These are phyloP conservation scores for Saccharomyces pastorianus DNA, from an alignment of 1,139 yeast genomes.

Conservation along the genomic window DNA sequence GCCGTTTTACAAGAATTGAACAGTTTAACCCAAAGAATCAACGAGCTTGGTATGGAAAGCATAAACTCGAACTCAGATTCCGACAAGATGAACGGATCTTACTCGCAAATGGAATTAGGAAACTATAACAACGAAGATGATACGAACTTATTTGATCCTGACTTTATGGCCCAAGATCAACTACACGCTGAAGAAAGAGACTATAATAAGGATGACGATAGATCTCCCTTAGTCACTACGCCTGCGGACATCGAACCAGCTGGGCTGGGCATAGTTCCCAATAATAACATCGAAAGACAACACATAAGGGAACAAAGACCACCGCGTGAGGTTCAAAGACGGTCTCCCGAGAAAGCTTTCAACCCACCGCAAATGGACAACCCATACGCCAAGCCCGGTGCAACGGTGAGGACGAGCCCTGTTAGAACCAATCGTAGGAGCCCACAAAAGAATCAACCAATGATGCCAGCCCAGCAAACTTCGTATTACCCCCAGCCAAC, in stretches of 20 bases:
- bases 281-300: conserved; percentile 2
- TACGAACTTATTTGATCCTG: conserved; percentile 29
- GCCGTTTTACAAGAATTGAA: conserved; percentile 8
- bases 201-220: conserved; percentile 10
- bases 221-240: not conserved
- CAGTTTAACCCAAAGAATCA: conserved; percentile 16
- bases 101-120: not conserved
- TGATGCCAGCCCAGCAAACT: not conserved
- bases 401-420: not conserved
- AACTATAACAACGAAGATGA: conserved; percentile 6
- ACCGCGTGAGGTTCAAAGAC: not conserved
- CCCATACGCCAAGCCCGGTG: not conserved
- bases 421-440: not conserved
- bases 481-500: not conserved
- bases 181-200: conserved; percentile 18
- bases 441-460: not conserved
- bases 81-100: not conserved
- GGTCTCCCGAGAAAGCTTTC: not conserved
- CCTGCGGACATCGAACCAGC: not conserved
- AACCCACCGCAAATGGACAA: not conserved
- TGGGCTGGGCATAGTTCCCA: not conserved
- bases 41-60: conserved; percentile 14
- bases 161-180: conserved; percentile 27
- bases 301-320: not conserved
- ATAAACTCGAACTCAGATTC: not conserved